Conservation (phyloP, 768 basidiomycete genomes). For the Termitomyces eurrhizus region DNA sequence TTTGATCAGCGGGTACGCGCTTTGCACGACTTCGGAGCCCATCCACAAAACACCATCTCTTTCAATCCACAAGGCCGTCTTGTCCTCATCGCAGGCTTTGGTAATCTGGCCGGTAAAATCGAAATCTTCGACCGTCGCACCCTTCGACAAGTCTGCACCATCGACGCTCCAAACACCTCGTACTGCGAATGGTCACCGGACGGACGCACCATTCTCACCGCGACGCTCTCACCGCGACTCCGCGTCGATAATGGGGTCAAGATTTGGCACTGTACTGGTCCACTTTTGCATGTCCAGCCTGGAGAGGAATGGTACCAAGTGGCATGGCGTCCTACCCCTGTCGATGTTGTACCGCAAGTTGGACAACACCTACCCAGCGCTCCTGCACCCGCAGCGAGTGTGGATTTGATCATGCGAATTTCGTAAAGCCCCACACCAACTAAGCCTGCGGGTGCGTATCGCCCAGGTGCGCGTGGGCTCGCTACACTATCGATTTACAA, state of each 20-base stretch:
- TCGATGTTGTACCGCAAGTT: constrained; percentile 67
- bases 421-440: constrained; percentile 49
- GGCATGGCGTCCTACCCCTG: constrained; percentile 72
- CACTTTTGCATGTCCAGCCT: constrained; percentile 78
- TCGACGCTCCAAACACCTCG: constrained; percentile 91
- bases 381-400: constrained; percentile 61
- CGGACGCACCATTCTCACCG: constrained; percentile 89
- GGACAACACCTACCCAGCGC: constrained; percentile 61
- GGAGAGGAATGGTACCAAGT: constrained; percentile 90
- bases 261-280: constrained; percentile 90
- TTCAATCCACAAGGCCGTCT: constrained; percentile 95
- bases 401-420: constrained; percentile 39
- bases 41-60: constrained; percentile 87
- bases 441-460: constrained; percentile 24
- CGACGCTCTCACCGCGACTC: constrained; percentile 91
- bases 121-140: constrained; percentile 91
- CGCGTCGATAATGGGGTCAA: constrained; percentile 98
- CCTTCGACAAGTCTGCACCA: constrained; percentile 70
- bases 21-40: constrained; percentile 86
- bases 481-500: constrained; percentile 87
- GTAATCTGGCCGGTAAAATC: constrained; percentile 92
- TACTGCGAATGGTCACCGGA: constrained; percentile 95
- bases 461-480: constrained; percentile 79
- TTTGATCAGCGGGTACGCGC: constrained; percentile 89
- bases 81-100: constrained; percentile 89